Conservation (phyloP, 768 basidiomycete genomes). For the Lactarius deliciosus region DNA sequence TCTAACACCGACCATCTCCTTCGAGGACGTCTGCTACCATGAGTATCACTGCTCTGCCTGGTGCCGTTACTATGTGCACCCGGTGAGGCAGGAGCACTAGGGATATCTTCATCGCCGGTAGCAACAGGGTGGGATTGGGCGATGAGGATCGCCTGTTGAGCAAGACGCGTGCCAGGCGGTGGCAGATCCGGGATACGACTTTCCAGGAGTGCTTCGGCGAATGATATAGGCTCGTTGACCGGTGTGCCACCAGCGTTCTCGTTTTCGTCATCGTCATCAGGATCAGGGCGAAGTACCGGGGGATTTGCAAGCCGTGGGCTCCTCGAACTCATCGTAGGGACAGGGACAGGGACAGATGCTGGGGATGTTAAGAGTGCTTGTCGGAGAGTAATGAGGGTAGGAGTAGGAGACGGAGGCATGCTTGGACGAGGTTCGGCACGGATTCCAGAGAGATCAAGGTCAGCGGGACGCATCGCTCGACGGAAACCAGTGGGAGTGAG, state of each 20-base stretch:
- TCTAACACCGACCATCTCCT: conserved; percentile 75
- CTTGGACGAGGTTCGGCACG: conserved; percentile 30
- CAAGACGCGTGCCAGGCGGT: conserved; percentile 61
- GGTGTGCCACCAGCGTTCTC: conserved; percentile 29
- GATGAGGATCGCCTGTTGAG: conserved; percentile 70
- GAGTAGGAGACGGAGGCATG: conserved; percentile 55
- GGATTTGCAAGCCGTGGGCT: conserved; percentile 19
- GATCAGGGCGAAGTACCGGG: conserved; percentile 38
- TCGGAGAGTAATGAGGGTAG: conserved; percentile 62
- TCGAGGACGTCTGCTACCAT: conserved; percentile 45
- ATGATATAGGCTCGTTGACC: conserved; percentile 59
- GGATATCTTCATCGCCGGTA: conserved; percentile 44
- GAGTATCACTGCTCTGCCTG: conserved; percentile 23
- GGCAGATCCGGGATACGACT: conserved; percentile 76
- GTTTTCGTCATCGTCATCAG: conserved; percentile 33
- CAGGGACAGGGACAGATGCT: conserved; percentile 29
- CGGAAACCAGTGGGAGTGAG: conserved; percentile 30
- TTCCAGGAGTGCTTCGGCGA: conserved; percentile 73
- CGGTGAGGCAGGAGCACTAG: conserved; percentile 48
- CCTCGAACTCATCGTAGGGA: conserved; percentile 18
- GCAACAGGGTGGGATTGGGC: conserved; percentile 42
- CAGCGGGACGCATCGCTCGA: conserved; percentile 58
- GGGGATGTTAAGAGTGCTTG: conserved; percentile 58
- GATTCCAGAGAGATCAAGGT: conserved; percentile 54
- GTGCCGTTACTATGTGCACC: conserved; percentile 38